Percentiles rank a stretch among this genome's conserved stretches.
Conservation (phyloP, 495 filamentous ascomycete genomes). For the Pyrenula aspistea region DNA sequence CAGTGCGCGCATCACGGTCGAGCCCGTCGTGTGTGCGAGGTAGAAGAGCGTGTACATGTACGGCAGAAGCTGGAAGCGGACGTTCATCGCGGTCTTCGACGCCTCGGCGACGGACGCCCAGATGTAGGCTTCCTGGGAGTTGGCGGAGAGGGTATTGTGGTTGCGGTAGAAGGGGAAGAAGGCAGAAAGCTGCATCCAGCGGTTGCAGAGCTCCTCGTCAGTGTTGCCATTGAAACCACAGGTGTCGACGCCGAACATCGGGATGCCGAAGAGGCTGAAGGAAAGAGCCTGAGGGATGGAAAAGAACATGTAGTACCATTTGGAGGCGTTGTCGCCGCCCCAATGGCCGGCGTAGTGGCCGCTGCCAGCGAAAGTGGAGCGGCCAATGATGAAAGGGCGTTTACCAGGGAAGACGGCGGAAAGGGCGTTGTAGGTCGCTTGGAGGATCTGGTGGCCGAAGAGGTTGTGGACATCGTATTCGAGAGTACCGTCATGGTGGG, state of each 20-base stretch:
- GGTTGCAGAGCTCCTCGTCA: constrained; percentile 63
- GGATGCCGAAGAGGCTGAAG: constrained; percentile 73
- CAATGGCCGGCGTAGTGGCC: constrained; percentile 81
- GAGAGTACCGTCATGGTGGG: constrained; percentile 54
- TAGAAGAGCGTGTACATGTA: constrained; percentile 79
- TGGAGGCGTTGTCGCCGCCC: constrained; percentile 70
- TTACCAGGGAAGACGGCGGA: constrained; percentile 47
- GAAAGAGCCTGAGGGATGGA: constrained; percentile 71
- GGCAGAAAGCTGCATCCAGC: constrained; percentile 79
- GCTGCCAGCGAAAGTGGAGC: constrained; percentile 68
- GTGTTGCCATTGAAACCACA: constrained; percentile 69
- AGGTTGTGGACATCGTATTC: constrained; percentile 80
- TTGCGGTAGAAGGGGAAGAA: constrained; percentile 89
- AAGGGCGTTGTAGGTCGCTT: constrained; percentile 69
- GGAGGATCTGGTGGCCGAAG: constrained; percentile 62
- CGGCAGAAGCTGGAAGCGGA: constrained; percentile 62
- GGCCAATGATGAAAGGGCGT: constrained; percentile 77
- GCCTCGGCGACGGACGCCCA: constrained; percentile 63
- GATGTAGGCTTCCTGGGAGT: constrained; percentile 62
- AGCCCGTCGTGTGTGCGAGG: constrained; percentile 52
- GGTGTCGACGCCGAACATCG: constrained; percentile 78
- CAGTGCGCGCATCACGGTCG: constrained; percentile 70
- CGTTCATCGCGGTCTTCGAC: constrained; percentile 53
- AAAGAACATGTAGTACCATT: constrained; percentile 61
- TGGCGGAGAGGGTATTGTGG: constrained; percentile 55